phyloP scores from a whole-genome alignment of 495 filamentous ascomycete genomes.

The Rhypophila decipiens region DNA sequence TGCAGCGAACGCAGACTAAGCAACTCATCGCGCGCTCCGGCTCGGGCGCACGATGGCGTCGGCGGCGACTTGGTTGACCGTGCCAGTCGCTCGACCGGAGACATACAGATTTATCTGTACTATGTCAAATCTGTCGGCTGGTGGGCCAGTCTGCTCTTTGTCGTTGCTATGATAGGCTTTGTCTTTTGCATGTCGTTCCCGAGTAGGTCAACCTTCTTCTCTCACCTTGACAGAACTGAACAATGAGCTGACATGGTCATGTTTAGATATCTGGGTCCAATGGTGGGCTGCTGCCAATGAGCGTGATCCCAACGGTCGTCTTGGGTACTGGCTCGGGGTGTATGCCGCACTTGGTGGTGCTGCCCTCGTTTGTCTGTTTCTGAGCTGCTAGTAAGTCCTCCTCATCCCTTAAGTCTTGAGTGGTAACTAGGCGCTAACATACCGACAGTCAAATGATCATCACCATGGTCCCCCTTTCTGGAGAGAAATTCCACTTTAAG shows the following conservation, averaged over 20 bases:
- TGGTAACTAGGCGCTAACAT: not conserved
- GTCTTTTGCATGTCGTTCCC: conserved; percentile 23
- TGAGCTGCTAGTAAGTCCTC: conserved; percentile 20
- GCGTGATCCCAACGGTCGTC: conserved; percentile 13
- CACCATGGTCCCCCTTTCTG: conserved; percentile 21
- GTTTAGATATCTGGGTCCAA: conserved; percentile 21
- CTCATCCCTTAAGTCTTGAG: not conserved
- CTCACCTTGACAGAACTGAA: not conserved
- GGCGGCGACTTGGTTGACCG: conserved; percentile 1
- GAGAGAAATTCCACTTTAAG: conserved; percentile 19
- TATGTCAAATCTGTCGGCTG: conserved; percentile 48
- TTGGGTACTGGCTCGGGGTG: conserved; percentile 24
- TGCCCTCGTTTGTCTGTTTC: conserved; percentile 15
- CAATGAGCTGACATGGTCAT: not conserved
- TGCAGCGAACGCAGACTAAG: not conserved
- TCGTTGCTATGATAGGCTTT: conserved; percentile 20
- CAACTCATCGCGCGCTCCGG: not conserved
- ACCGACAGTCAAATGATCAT: conserved; percentile 21
- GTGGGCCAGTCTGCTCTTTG: conserved; percentile 38
- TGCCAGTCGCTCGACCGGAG: conserved; percentile 37
- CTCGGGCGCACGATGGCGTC: not conserved
- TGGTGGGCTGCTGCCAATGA: conserved; percentile 27
- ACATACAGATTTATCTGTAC: conserved; percentile 50
- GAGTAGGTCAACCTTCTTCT: conserved; percentile 14
- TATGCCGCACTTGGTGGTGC: conserved; percentile 19